phyloP scores from a whole-genome alignment of 768 basidiomycete genomes.

The Podaxis carcinomalis region DNA sequence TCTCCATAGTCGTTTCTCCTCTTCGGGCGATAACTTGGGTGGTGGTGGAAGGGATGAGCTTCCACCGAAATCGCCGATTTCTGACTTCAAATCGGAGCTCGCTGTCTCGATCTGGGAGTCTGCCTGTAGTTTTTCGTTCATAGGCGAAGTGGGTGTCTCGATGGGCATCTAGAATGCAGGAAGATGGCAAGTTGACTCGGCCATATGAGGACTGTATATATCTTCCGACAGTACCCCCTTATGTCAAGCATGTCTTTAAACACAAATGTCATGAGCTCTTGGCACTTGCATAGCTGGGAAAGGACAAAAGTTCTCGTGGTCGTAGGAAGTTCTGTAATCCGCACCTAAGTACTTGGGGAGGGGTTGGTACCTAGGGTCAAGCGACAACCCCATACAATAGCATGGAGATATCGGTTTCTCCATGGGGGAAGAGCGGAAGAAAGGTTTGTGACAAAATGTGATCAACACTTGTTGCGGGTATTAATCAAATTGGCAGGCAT shows the following conservation, averaged over 20 bases:
- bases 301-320: not conserved
- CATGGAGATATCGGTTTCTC: not conserved
- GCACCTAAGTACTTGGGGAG: no score
- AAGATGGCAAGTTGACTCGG: not conserved
- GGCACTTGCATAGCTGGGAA: not conserved
- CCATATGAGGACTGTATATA: not conserved
- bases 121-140: not conserved
- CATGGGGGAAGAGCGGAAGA: not conserved
- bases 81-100: not conserved
- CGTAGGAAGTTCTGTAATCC: not conserved
- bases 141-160: not conserved
- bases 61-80: not conserved
- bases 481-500: not conserved
- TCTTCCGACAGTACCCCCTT: not conserved
- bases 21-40: not conserved
- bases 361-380: not conserved
- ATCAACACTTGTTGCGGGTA: not conserved
- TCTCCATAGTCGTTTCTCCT: conserved; percentile 45
- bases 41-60: conserved; percentile 2
- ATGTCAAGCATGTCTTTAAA: not conserved
- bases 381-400: not conserved
- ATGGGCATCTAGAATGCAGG: not conserved
- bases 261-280: not conserved
- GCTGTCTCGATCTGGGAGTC: not conserved
- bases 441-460: not conserved